These are phyloP conservation scores for Gymnopus androsaceus DNA, from an alignment of 1,284 basidiomycete genomes.

Conservation along the genomic window DNA sequence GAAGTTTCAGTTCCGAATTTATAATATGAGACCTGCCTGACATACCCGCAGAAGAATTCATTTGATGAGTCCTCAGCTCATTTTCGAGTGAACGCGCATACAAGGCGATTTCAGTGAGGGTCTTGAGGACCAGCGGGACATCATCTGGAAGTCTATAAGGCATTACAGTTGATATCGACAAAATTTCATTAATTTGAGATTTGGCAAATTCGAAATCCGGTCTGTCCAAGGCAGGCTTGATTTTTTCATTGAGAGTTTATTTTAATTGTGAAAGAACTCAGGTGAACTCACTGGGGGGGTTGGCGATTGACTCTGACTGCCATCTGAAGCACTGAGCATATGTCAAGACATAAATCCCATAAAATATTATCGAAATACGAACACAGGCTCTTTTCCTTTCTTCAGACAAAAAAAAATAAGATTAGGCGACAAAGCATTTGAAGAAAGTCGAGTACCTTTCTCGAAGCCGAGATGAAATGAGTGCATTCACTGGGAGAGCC, in stretches of 20 bases:
- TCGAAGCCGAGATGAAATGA: neutral
- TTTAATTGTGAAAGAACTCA: neutral
- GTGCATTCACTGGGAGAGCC: constrained; percentile 12
- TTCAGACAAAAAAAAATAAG: too few relatives aligned
- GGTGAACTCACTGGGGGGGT: neutral
- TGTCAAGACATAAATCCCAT: too few relatives aligned
- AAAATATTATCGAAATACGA: too few relatives aligned
- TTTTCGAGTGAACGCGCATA: constrained; percentile 5
- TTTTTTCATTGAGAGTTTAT: neutral
- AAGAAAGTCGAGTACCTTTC: neutral
- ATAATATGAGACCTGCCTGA: too few relatives aligned
- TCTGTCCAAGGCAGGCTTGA: neutral
- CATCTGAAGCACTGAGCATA: too few relatives aligned
- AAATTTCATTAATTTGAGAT: neutral
- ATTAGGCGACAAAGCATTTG: neutral
- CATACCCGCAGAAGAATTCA: too few relatives aligned
- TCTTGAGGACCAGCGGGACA: neutral
- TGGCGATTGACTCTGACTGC: neutral
- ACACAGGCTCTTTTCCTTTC: too few relatives aligned
- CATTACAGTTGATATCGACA: neutral
- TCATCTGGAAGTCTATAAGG: constrained; percentile 6
- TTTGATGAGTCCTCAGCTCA: too few relatives aligned
- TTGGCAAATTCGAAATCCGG: neutral
- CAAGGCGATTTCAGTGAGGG: constrained; percentile 2
- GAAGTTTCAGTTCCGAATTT: too few relatives aligned